A percentile compares a stretch with the other conserved stretches of the same genome.
These are phyloP conservation scores for Penicillium fimorum DNA, from an alignment of 495 filamentous ascomycete species.

Conservation along the genomic window DNA sequence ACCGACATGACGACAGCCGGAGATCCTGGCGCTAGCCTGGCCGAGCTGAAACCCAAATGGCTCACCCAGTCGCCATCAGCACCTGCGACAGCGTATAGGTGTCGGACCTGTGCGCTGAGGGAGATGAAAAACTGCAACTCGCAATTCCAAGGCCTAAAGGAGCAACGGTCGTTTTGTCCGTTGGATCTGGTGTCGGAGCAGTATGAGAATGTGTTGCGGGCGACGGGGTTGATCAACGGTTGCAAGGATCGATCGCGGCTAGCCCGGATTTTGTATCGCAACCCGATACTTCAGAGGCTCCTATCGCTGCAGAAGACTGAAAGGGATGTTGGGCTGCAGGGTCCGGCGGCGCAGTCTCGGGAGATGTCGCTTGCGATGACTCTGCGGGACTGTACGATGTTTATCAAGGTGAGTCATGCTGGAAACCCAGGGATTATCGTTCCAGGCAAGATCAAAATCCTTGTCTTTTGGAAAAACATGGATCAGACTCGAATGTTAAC, in stretches of 20 bases:
- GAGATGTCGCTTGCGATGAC: constrained; percentile 71
- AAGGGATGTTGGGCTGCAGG: constrained; percentile 39
- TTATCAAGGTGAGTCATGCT: constrained; percentile 56
- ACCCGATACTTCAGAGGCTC: constrained; percentile 36
- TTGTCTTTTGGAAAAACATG: background rate
- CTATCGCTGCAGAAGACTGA: constrained; percentile 34
- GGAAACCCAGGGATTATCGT: background rate
- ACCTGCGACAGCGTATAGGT: constrained; percentile 61
- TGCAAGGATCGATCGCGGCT: constrained; percentile 37
- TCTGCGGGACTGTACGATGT: constrained; percentile 82
- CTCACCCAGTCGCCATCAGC: constrained; percentile 78
- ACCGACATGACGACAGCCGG: constrained; percentile 70
- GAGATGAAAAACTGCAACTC: constrained; percentile 52
- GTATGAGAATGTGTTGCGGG: constrained; percentile 37
- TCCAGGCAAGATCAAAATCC: background rate
- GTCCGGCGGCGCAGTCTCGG: constrained; percentile 30
- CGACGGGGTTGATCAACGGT: constrained; percentile 37
- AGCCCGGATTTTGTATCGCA: constrained; percentile 37
- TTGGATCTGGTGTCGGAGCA: constrained; percentile 52
- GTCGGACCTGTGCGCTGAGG: constrained; percentile 81
- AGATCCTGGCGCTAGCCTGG: constrained; percentile 44
- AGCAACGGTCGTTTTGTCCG: constrained; percentile 53
- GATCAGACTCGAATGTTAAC: constrained; percentile 2
- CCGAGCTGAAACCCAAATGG: constrained; percentile 97
- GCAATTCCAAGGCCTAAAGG: constrained; percentile 21